Conservation (phyloP, 192 early-diverging fungal genomes). For the Haplosporangium gracile region DNA sequence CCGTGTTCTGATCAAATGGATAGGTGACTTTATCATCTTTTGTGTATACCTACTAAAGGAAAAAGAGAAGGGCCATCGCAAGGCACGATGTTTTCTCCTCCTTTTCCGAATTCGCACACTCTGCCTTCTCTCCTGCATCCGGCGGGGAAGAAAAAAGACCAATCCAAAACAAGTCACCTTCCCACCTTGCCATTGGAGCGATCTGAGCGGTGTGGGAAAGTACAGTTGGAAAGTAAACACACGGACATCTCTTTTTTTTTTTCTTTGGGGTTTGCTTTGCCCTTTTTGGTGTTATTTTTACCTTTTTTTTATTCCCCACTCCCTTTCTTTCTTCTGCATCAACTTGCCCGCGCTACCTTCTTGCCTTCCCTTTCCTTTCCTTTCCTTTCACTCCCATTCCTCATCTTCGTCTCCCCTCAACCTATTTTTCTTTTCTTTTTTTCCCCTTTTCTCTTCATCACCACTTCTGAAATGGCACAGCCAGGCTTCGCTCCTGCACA, state of each 20-base stretch:
- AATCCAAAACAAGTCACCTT: constrained; percentile 4
- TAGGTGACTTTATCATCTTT: too few relatives aligned
- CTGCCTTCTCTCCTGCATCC: neutral
- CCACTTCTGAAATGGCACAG: constrained; percentile 11
- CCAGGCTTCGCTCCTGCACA: constrained; percentile 20
- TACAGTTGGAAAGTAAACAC: neutral
- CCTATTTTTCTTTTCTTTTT: neutral
- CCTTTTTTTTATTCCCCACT: constrained; percentile 15
- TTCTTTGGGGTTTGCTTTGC: neutral
- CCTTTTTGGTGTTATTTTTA: neutral
- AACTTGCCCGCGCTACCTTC: neutral
- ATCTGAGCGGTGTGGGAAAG: constrained; percentile 34
- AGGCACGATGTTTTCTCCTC: too few relatives aligned
- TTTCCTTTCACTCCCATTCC: neutral
- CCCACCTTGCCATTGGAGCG: neutral
- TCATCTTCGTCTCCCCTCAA: neutral
- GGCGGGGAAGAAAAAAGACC: neutral
- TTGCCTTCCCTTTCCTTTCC: neutral
- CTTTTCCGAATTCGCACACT: too few relatives aligned
- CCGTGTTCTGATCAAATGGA: too few relatives aligned
- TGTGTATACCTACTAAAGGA: too few relatives aligned
- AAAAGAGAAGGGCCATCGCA: too few relatives aligned
- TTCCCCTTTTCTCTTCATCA: neutral
- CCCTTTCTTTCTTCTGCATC: neutral
- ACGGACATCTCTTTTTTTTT: neutral